These are phyloP conservation scores for Diaporthe citriasiana DNA, from an alignment of 2,329 filamentous ascomycete genomes.

Conservation along the genomic window DNA sequence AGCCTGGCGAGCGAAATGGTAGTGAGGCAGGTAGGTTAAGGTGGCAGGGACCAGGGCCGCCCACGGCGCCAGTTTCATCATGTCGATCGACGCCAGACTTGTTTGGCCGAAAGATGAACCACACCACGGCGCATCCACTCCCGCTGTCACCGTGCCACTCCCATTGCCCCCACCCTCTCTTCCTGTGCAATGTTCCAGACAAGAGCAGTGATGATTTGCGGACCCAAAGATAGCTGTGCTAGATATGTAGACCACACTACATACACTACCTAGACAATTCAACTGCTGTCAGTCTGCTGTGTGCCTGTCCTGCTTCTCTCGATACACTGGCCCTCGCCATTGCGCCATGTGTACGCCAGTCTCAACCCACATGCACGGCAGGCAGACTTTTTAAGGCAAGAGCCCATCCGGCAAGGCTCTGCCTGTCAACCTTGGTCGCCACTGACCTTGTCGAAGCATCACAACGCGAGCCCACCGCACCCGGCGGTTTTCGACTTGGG, in stretches of 20 bases:
- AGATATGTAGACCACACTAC: too few relatives aligned
- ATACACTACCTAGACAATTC: too few relatives aligned
- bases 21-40: not conserved
- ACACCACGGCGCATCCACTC: constrained; percentile 11
- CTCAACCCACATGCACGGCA: not conserved
- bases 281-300: too few relatives aligned
- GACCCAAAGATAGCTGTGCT: too few relatives aligned
- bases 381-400: too few relatives aligned
- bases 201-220: constrained; percentile 5
- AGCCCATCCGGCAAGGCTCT: too few relatives aligned
- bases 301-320: too few relatives aligned
- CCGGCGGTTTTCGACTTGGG: constrained; percentile 28
- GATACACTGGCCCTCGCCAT: too few relatives aligned
- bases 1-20: not conserved
- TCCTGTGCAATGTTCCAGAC: not conserved
- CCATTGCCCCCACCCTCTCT: not conserved
- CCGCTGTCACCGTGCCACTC: not conserved
- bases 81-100: constrained; percentile 32
- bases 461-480: constrained; percentile 7
- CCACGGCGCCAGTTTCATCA: constrained; percentile 34
- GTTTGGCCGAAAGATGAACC: constrained; percentile 37
- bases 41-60: constrained; percentile 24
- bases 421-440: constrained; percentile 3
- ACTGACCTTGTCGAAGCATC: not conserved
- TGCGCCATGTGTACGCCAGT: not conserved